A percentile compares a stretch with the other conserved stretches of the same genome.
phyloP scores from a whole-genome alignment of 2,329 filamentous ascomycete species.

The Diaporthe velutina region DNA sequence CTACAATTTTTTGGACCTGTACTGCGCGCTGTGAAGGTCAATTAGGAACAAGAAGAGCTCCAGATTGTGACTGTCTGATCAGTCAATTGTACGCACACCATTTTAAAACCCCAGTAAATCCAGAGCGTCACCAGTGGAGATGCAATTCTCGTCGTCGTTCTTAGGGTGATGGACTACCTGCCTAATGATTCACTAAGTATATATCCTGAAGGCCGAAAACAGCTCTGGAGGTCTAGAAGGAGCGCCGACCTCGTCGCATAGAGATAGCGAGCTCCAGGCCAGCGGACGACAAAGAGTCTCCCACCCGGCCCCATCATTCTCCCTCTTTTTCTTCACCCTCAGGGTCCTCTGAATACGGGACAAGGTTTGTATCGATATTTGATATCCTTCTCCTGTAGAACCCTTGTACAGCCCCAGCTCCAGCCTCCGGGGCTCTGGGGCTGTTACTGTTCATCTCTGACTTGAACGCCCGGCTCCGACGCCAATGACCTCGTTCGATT shows the following conservation, averaged over 20 bases:
- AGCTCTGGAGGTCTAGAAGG: neutral
- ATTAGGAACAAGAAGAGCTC: neutral
- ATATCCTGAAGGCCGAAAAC: too few species aligned
- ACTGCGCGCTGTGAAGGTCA: too few species aligned
- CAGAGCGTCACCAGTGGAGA: neutral
- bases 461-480: conserved; percentile 23
- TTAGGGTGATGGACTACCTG: neutral
- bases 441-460: conserved; percentile 39
- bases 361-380: conserved; percentile 30
- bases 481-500: conserved; percentile 39
- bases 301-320: neutral
- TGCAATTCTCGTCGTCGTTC: neutral
- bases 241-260: too few species aligned
- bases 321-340: conserved; percentile 14
- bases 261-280: too few species aligned
- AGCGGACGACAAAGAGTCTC: too few species aligned
- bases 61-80: neutral
- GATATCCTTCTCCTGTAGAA: conserved; percentile 42
- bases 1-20: too few species aligned
- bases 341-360: conserved; percentile 11
- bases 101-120: neutral
- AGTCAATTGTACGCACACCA: neutral
- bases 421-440: conserved; percentile 38
- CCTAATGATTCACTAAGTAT: neutral
- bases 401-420: conserved; percentile 42